Percentiles rank a stretch among this genome's conserved stretches.
These are phyloP conservation scores for Chrysanthemum makinoi DNA, from an alignment of 129 eudicot species.

Conservation along the genomic window DNA sequence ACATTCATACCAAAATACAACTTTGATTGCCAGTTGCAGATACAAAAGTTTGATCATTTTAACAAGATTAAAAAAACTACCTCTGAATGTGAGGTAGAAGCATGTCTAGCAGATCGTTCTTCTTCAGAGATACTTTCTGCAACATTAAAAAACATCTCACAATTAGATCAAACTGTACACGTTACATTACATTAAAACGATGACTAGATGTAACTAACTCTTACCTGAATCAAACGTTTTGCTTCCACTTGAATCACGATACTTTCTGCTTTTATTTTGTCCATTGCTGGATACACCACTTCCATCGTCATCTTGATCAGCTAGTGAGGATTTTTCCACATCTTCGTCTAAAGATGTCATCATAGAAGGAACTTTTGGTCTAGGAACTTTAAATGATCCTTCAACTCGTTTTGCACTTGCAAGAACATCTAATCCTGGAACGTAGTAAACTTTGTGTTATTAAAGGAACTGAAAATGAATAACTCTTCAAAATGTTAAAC, in stretches of 20 bases:
- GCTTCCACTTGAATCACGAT: constrained; percentile 57
- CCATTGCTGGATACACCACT: constrained; percentile 23
- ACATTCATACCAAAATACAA: neutral
- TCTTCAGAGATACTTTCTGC: constrained; percentile 64
- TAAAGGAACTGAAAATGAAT: neutral
- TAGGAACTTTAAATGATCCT: constrained; percentile 71
- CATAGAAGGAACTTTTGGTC: constrained; percentile 52
- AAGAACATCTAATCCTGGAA: constrained; percentile 71
- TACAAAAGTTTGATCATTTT: too few relatives aligned
- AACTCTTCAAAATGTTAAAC: neutral
- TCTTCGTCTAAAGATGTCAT: constrained; percentile 64
- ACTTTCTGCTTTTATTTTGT: constrained; percentile 45
- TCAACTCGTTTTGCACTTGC: constrained; percentile 62
- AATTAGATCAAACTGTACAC: constrained; percentile 13
- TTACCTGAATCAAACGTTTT: constrained; percentile 64
- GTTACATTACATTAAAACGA: neutral
- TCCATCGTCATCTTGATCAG: constrained; percentile 52
- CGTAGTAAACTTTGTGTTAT: neutral
- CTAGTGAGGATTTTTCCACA: constrained; percentile 38
- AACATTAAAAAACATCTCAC: constrained; percentile 23
- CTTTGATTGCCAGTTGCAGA: too few relatives aligned
- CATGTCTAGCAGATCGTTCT: constrained; percentile 30
- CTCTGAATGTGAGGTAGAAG: constrained; percentile 38
- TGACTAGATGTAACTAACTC: neutral
- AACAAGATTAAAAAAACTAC: constrained; percentile 16